phyloP scores from a whole-genome alignment of 495 filamentous ascomycete species.

The Penicillium verhagenii region DNA sequence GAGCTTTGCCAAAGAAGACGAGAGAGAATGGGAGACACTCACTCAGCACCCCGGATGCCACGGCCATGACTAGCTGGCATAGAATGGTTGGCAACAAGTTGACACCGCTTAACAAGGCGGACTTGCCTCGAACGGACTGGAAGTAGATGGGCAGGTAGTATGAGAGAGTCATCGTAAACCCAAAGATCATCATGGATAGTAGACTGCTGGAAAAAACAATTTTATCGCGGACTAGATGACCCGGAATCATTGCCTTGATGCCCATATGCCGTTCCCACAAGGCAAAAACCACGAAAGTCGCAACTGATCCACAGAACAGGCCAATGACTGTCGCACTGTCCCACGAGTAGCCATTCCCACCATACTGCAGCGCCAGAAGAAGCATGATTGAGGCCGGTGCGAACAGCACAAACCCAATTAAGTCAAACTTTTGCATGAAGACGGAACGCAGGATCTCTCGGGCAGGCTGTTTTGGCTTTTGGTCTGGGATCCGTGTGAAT shows the following conservation, averaged over 20 bases:
- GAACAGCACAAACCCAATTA: constrained; percentile 46
- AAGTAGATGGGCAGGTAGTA: constrained; percentile 45
- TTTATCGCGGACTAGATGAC: constrained; percentile 27
- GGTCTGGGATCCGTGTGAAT: neutral
- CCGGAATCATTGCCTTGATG: constrained; percentile 52
- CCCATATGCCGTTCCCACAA: constrained; percentile 48
- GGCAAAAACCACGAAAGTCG: constrained; percentile 39
- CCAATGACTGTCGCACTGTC: constrained; percentile 44
- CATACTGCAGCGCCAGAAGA: constrained; percentile 51
- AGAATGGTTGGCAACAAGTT: constrained; percentile 45
- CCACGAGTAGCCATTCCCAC: constrained; percentile 44
- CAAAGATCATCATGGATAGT: constrained; percentile 13
- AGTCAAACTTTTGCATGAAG: constrained; percentile 35
- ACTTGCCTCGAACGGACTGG: constrained; percentile 29
- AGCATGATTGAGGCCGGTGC: constrained; percentile 44
- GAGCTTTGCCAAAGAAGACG: neutral
- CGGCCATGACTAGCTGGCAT: neutral
- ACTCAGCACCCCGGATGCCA: constrained; percentile 6
- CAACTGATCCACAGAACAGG: constrained; percentile 50
- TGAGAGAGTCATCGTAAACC: constrained; percentile 19
- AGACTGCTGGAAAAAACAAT: constrained; percentile 33
- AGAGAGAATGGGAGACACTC: constrained; percentile 44
- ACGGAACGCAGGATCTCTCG: constrained; percentile 14
- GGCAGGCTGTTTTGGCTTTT: neutral
- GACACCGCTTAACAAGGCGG: constrained; percentile 35